Percentiles rank a stretch among this genome's conserved stretches.
These are phyloP conservation scores for Musa schizocarpa DNA, from an alignment of 176 grass and related monocot species.

Conservation along the genomic window DNA sequence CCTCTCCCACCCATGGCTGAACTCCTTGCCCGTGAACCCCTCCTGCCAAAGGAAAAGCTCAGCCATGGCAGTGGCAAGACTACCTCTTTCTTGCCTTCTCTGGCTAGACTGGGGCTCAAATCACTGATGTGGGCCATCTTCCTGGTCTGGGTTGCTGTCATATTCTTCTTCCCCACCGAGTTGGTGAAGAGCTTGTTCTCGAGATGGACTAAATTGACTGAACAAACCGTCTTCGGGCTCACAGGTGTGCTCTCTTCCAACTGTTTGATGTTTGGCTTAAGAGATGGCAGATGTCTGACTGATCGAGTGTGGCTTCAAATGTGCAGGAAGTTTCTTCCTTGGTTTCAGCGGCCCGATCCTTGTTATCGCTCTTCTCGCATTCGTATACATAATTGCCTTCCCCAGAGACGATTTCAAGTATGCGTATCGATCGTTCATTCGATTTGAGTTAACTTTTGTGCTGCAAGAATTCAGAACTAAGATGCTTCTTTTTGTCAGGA, in stretches of 20 bases:
- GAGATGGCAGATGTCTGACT: background rate
- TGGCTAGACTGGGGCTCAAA: constrained; percentile 54
- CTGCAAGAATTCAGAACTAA: background rate
- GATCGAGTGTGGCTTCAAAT: background rate
- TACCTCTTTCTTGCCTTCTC: constrained; percentile 21
- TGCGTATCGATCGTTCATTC: constrained; percentile 7
- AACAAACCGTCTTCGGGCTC: constrained; percentile 38
- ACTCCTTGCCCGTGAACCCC: background rate
- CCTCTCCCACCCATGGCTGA: constrained; percentile 3
- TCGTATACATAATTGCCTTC: constrained; percentile 60
- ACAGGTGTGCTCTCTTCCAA: constrained; percentile 27
- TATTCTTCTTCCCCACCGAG: constrained; percentile 63
- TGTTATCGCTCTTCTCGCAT: constrained; percentile 52
- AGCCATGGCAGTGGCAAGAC: background rate
- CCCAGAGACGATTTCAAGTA: constrained; percentile 43
- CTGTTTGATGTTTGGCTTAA: background rate
- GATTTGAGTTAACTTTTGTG: constrained; percentile 14
- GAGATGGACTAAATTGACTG: constrained; percentile 19
- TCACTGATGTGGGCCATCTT: constrained; percentile 69
- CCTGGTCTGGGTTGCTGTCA: constrained; percentile 47
- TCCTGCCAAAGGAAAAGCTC: background rate
- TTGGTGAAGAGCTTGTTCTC: constrained; percentile 20
- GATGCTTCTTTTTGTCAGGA: constrained; percentile 28
- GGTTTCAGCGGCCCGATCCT: constrained; percentile 72
- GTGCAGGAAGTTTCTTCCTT: constrained; percentile 64